phyloP scores from a whole-genome alignment of 176 grass and related monocot species.

The Musa troglodytarum region DNA sequence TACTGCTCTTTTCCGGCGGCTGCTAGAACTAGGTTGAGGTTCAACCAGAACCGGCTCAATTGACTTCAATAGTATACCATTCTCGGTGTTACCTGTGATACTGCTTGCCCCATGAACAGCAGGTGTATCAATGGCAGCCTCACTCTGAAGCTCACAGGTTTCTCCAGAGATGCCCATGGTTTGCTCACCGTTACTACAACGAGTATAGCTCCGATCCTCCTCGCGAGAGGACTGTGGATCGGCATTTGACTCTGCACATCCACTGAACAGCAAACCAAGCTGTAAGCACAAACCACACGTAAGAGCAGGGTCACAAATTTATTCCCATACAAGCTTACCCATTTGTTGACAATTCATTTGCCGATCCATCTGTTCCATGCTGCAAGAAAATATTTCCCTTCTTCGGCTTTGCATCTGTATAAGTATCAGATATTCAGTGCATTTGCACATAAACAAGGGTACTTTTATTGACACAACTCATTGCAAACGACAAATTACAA shows the following conservation, averaged over 20 bases:
- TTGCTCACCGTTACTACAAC: conserved; percentile 27
- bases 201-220: conserved; percentile 45
- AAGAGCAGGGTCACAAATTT: conserved; percentile 6
- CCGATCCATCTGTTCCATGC: conserved; percentile 25
- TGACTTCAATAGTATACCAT: conserved; percentile 22
- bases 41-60: conserved; percentile 10
- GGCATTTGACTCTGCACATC: conserved; percentile 30
- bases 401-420: conserved; percentile 23
- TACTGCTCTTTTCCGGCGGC: conserved; percentile 38
- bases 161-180: neutral
- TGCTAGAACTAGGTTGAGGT: conserved; percentile 14
- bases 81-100: conserved; percentile 11
- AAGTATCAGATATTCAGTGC: conserved; percentile 10
- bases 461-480: no score
- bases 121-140: neutral
- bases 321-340: conserved; percentile 31
- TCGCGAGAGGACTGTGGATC: conserved; percentile 46
- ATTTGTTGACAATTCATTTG: conserved; percentile 27
- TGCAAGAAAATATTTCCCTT: conserved; percentile 1
- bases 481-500: no score
- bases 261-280: conserved; percentile 29
- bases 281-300: neutral
- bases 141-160: neutral
- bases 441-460: neutral
- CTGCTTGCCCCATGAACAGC: conserved; percentile 6